Evolutionary conservation across 306 rosid species (phyloP).

Genomic region (Prunus salicina): DNA sequence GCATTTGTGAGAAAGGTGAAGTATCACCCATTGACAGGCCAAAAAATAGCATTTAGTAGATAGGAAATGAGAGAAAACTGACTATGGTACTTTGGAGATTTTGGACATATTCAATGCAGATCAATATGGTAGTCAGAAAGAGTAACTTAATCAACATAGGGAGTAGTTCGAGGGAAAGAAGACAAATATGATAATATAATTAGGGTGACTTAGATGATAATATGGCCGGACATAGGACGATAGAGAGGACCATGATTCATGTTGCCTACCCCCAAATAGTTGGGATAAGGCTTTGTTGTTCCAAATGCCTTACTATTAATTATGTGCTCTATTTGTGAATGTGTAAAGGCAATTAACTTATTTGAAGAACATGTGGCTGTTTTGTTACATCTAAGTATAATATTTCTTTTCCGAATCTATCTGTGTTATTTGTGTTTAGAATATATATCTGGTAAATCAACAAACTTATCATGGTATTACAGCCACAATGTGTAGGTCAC

Average conservation of each 20-base stretch:
- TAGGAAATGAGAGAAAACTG: neutral
- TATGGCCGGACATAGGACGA: neutral
- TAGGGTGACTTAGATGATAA: neutral
- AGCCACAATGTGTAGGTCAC: neutral
- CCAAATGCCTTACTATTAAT: neutral
- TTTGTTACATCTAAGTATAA: neutral
- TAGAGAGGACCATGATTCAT: neutral
- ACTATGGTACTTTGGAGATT: too few relatives aligned
- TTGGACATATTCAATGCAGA: too few relatives aligned
- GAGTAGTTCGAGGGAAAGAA: neutral
- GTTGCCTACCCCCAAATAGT: neutral
- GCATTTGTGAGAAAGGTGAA: neutral
- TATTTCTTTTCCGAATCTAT: neutral
- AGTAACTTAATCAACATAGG: neutral
- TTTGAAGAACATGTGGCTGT: neutral
- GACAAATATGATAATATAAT: neutral
- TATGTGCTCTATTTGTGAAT: neutral
- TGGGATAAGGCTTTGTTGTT: neutral
- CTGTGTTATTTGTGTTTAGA: neutral
- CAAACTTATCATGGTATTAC: neutral
- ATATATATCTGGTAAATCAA: neutral
- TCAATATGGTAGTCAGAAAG: neutral
- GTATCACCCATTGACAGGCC: neutral
- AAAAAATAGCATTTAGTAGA: neutral
- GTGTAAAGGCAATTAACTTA: neutral